Evolutionary conservation across 2,329 filamentous ascomycete species (phyloP).

Genomic region (Diaporthe citriasiana): DNA sequence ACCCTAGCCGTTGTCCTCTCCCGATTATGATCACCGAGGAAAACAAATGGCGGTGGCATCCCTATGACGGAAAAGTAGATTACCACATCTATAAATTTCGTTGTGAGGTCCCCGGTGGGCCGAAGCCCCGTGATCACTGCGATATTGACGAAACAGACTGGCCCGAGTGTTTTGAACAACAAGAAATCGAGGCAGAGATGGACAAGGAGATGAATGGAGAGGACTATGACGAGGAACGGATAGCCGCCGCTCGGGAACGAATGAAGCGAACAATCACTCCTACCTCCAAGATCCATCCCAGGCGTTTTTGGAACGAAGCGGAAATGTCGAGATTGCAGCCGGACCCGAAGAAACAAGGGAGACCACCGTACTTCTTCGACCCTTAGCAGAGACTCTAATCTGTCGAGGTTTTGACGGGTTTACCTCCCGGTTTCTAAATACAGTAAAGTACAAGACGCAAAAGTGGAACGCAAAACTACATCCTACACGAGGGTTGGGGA

Average conservation of each 20-base stretch:
- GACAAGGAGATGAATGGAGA: background rate
- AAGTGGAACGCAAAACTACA: too few relatives aligned
- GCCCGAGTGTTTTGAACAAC: background rate
- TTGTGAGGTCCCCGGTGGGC: background rate
- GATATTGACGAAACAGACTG: background rate
- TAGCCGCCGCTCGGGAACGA: conserved; percentile 1
- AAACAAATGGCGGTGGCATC: conserved; percentile 27
- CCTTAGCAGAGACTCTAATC: background rate
- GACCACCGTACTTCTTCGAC: conserved; percentile 32
- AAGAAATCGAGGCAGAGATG: background rate
- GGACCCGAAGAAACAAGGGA: conserved; percentile 22
- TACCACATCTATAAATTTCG: conserved; percentile 24
- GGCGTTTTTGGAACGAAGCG: background rate
- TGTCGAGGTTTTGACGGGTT: background rate
- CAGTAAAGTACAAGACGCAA: too few relatives aligned
- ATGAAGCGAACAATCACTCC: background rate
- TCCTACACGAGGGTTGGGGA: too few relatives aligned
- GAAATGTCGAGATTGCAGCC: conserved; percentile 21
- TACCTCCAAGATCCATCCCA: background rate
- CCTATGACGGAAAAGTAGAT: conserved; percentile 2
- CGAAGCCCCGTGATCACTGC: background rate
- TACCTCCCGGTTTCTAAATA: background rate
- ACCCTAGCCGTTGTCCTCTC: conserved; percentile 9
- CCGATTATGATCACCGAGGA: background rate
- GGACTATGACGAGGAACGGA: background rate